Evolutionary conservation across 2,329 filamentous ascomycete species (phyloP), one percentile per base, ranked within the genome.

Genomic region (Fusarium burgessii): DNA sequence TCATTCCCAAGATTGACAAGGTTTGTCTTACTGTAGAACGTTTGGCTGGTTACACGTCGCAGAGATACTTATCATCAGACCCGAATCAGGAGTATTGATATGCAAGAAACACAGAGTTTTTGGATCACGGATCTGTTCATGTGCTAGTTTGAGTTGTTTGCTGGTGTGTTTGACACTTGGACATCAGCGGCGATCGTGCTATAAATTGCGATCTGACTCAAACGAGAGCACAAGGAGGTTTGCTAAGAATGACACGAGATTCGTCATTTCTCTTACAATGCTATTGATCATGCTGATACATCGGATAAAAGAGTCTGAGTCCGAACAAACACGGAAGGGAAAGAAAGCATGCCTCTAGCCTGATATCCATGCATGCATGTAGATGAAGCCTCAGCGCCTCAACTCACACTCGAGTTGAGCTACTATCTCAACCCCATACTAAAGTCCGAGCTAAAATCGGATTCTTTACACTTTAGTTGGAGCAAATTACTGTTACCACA

Each of bases 1-100:
- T 57, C 60, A 62, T 57, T 70, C 58, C 61, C 66, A 46, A 47
- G 51, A 41, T 23, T 6, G 40, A 56, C 51, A 61, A 36, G 61
- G 66, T 69, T 25, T 69, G 68, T 73, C 68, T 73, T 49, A 73
- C 62, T 23, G 33, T 57, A 38, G 10, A 15, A 20, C 56, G 51
- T 54, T 51, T 56, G 47, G 55, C 50, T 56, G 60, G 65, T 61
- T 66, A 66, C 64, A 72, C 64, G 64, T 72, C 43, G 60, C 57
- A 57, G 45, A 36, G 38, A 52, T 23, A 35, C 25, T 20, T 33
- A 68, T 70, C 69, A 46, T 57, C 58, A 66, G 64, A 70, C 55
- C 59, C 27, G 50, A n/a, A 29, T 23, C 29, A 27, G 27, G 20
- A 36, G 38, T 35, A 54, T 59, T 15, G 27, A 46, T 46, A 66